A percentile compares a stretch with the other conserved stretches of the same genome.
phyloP scores from a whole-genome alignment of 2,329 filamentous ascomycete genomes.

The Stachybotrys chartarum region DNA sequence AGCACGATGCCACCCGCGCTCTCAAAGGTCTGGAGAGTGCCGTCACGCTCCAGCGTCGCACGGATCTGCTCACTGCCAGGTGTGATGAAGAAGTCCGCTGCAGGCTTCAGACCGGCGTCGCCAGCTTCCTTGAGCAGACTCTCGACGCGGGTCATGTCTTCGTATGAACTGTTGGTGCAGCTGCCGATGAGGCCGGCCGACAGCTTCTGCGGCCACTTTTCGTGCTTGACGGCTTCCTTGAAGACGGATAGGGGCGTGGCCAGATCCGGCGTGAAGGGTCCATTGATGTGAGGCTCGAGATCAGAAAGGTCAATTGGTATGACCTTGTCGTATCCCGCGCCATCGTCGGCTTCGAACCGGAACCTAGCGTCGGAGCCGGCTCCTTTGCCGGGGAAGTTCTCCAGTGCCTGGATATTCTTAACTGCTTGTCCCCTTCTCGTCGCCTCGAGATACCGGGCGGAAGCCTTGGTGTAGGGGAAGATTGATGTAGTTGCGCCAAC shows the following conservation, averaged over 20 bases:
- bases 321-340: constrained; percentile 88
- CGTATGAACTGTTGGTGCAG: constrained; percentile 85
- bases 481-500: constrained; percentile 93
- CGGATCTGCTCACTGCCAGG: constrained; percentile 96
- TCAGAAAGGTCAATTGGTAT: constrained; percentile 94
- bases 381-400: constrained; percentile 38
- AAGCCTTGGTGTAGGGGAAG: constrained; percentile 84
- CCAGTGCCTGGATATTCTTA: constrained; percentile 55
- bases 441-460: constrained; percentile 77
- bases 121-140: constrained; percentile 71
- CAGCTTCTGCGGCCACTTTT: constrained; percentile 93
- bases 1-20: constrained; percentile 93
- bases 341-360: constrained; percentile 70
- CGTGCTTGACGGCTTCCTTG: constrained; percentile 85
- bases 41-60: constrained; percentile 84
- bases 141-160: constrained; percentile 95
- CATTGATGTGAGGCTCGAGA: constrained; percentile 97
- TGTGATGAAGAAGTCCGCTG: constrained; percentile 88
- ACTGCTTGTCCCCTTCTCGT: constrained; percentile 65
- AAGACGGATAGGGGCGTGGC: constrained; percentile 98
- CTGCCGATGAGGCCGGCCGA: constrained; percentile 97
- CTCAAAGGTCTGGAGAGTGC: constrained; percentile 89
- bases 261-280: constrained; percentile 96
- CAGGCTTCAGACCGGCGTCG: constrained; percentile 87
- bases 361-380: constrained; percentile 40